Conservation (phyloP, 2,329 filamentous ascomycete species). For the Botrytis elliptica region DNA sequence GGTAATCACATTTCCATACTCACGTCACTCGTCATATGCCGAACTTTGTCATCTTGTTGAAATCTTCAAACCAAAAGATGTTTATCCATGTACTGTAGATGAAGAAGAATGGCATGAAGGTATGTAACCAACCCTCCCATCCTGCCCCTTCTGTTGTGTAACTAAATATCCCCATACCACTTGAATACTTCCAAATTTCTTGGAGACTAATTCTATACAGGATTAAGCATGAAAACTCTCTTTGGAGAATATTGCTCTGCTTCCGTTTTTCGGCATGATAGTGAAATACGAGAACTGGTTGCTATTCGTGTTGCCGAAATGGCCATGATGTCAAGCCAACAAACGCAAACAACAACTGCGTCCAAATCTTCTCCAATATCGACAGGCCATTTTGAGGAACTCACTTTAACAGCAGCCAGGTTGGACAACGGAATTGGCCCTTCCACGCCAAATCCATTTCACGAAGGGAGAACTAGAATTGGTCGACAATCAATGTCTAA, state of each 20-base stretch:
- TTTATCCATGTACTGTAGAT: conserved; percentile 80
- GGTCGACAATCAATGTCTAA: no score
- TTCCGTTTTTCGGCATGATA: conserved; percentile 63
- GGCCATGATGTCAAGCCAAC: background rate
- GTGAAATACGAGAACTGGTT: conserved; percentile 49
- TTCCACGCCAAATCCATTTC: background rate
- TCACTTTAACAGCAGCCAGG: background rate
- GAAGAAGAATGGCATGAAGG: conserved; percentile 59
- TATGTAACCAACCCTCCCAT: background rate
- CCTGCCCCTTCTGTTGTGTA: background rate
- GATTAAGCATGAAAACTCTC: conserved; percentile 61
- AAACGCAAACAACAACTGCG: conserved; percentile 3
- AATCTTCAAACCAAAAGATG: conserved; percentile 68
- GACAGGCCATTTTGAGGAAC: background rate
- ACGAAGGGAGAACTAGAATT: background rate
- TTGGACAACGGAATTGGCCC: background rate
- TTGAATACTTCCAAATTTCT: background rate
- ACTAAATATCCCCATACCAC: background rate
- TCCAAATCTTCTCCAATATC: conserved; percentile 1
- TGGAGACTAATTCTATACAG: conserved; percentile 32
- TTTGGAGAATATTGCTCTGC: conserved; percentile 70
- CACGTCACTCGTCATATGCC: conserved; percentile 81
- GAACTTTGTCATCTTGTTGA: conserved; percentile 73
- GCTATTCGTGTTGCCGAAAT: background rate
- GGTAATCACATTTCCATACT: conserved; percentile 71